Base-by-base conservation (phyloP, 2,329 filamentous ascomycete species). In the Arthrocladium fulminans region DNA sequence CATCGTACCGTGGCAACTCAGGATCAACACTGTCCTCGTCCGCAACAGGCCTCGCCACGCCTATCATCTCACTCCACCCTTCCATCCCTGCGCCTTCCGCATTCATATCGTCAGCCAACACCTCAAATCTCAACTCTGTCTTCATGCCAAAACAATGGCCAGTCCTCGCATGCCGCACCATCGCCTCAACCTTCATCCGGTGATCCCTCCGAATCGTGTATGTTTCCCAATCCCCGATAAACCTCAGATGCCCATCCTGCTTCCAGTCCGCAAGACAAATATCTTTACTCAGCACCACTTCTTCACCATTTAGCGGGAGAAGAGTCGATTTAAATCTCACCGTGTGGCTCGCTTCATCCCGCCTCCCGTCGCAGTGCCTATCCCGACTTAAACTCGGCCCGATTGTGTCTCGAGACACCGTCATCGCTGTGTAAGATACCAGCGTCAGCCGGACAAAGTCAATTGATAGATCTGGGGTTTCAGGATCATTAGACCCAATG, bases 381-480 rank as follows among this genome's bases (percentile, higher is more conserved):
- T 47, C 45, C 9, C n/a, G n/a, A n/a, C n/a, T n/a, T n/a, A n/a
- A n/a, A n/a, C n/a, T n/a, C n/a, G n/a, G n/a, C n/a, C n/a, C n/a
- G n/a, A n/a, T n/a, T 34, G 24, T 38, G 45, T 23, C 17, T 5
- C 17, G 6, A 8, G 25, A 24, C 8, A 15, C 34, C 12, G 13
- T 38, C 7, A 47, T 38, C 3, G 13, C 12, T 6, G 30, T 47
- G 30, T 13, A 15, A 1, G 23, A 19, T 17, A 20, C 9, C 19
- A 47, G 23, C 22, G 8, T 39, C 20, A 47, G 29, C 8, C n/a
- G 13, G 15, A 47, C n/a, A 24, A n/a, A 3, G 27, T 47, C 32
- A n/a, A 47, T 20, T 17, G 29, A n/a, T 4, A 47, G 45, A 12
- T n/a, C 27, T 4, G 45, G 45, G 6, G 45, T 9, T 47, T 47